Base-by-base conservation (phyloP, 225 moss, liverwort and hornwort genomes). In the Marchantia polymorpha region DNA sequence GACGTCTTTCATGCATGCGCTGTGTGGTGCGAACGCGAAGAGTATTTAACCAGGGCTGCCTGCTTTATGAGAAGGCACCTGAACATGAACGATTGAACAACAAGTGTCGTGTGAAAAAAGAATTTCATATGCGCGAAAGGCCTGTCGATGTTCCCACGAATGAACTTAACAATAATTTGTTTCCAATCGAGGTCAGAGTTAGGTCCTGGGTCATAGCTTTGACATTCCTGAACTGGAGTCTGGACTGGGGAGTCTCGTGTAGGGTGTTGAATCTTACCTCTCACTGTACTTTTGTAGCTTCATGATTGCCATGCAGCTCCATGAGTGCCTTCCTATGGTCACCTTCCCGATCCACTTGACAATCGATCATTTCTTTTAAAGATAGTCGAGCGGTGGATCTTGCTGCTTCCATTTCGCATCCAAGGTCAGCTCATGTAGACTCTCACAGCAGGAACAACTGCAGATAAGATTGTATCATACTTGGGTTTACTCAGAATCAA, bases 251-350 rank as follows among this genome's bases (percentile, higher is more conserved):
- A 39, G 39, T 39, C 14, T 52, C 12, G 6, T 10, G 58, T 49
- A 54, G 58, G 76, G 58, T 58, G 55, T 58, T n/a, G 30, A 11
- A 27, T 75, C 55, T 16, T 73, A 58, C 56, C 55, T 14, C 31
- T 8, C 20, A 0, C 29, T 29, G 76, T 76, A 76, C 76, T 30
- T 46, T 22, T 0, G 8, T 16, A 39, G 30, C 22, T 76, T 60
- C 51, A 76, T 76, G 58, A 76, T 76, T 60, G 76, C 22, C 76
- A 76, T 76, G 74, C 76, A 60, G 25, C 31, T 47, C 30, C 59
- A 76, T 76, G 30, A 76, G 76, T 76, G 76, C 56, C 59, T 76
- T 30, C 10, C 76, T 0, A 76, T 4, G n/a, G 60, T 58, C 76
- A 51, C 59, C 55, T 52, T 55, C 25, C 52, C 52, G 73, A 54